Conservation (phyloP, 1,284 basidiomycete genomes). For the Ceratobasidium sp. region DNA sequence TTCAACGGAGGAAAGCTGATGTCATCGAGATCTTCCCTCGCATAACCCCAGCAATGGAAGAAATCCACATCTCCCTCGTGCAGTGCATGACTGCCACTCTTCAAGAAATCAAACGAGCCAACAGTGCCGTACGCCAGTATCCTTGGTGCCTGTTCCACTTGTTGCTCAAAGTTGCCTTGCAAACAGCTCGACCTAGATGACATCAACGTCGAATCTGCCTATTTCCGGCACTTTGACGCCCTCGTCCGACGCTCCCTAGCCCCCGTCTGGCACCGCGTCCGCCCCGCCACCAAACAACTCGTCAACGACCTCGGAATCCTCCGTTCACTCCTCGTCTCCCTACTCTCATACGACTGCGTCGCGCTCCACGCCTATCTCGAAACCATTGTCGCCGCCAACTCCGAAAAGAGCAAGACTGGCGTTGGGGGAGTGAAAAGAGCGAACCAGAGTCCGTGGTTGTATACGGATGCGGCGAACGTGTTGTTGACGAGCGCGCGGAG, state of each 20-base stretch:
- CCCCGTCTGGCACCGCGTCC: constrained; percentile 96
- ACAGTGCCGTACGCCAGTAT: constrained; percentile 70
- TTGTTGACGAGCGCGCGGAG: constrained; percentile 88
- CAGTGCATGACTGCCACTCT: constrained; percentile 95
- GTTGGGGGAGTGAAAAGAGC: constrained; percentile 64
- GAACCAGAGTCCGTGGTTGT: constrained; percentile 81
- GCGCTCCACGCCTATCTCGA: constrained; percentile 94
- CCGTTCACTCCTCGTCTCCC: constrained; percentile 83
- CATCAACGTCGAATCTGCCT: constrained; percentile 90
- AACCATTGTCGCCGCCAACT: constrained; percentile 83
- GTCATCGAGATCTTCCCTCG: constrained; percentile 93
- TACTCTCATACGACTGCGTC: constrained; percentile 91
- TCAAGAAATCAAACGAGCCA: constrained; percentile 89
- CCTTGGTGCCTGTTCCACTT: constrained; percentile 21
- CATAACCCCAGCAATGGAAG: constrained; percentile 86
- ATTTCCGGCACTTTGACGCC: constrained; percentile 93
- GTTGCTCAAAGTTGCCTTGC: constrained; percentile 17
- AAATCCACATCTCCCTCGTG: constrained; percentile 92
- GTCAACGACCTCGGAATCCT: constrained; percentile 90
- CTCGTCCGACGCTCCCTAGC: constrained; percentile 91
- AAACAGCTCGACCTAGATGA: constrained; percentile 92
- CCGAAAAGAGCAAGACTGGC: constrained; percentile 59
- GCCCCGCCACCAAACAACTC: constrained; percentile 89
- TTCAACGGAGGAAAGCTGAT: constrained; percentile 86
- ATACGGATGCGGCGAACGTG: constrained; percentile 88